Conservation (phyloP, 73 alveolate genomes). For the Paramecium octaurelia region DNA sequence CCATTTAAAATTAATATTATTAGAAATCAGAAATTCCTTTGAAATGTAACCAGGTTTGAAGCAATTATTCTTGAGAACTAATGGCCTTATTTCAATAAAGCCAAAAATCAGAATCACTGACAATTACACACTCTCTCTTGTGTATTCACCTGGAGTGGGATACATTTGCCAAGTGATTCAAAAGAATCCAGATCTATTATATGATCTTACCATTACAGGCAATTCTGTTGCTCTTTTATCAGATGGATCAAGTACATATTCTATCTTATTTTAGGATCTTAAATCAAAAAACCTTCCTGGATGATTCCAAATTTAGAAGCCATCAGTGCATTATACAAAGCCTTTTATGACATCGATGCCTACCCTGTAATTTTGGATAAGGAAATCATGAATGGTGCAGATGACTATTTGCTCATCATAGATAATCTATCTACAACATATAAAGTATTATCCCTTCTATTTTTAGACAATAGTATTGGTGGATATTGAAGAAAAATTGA, state of each 20-base stretch:
- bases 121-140: slow-evolving; percentile 66
- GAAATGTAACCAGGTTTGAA: not conserved
- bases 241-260: slow-evolving; percentile 55
- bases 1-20: not conserved
- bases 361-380: slow-evolving; percentile 72
- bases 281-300: not conserved
- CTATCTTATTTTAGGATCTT: not conserved
- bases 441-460: slow-evolving; percentile 62
- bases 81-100: slow-evolving; percentile 16
- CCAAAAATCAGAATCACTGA: slow-evolving; percentile 32
- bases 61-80: not conserved
- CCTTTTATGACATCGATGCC: slow-evolving; percentile 71
- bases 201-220: slow-evolving; percentile 63
- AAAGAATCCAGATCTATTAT: slow-evolving; percentile 70
- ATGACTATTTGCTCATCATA: slow-evolving; percentile 58
- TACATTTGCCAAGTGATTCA: slow-evolving; percentile 75
- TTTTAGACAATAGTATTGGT: slow-evolving; percentile 41
- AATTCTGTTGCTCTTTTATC: slow-evolving; percentile 64
- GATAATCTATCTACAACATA: slow-evolving; percentile 65
- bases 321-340: slow-evolving; percentile 66
- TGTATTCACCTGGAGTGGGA: slow-evolving; percentile 94
- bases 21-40: not conserved
- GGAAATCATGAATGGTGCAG: slow-evolving; percentile 44
- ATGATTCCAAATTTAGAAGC: slow-evolving; percentile 72
- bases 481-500: not conserved